Conservation (phyloP, 2,329 filamentous ascomycete genomes). For the Diaporthe caulivora region DNA sequence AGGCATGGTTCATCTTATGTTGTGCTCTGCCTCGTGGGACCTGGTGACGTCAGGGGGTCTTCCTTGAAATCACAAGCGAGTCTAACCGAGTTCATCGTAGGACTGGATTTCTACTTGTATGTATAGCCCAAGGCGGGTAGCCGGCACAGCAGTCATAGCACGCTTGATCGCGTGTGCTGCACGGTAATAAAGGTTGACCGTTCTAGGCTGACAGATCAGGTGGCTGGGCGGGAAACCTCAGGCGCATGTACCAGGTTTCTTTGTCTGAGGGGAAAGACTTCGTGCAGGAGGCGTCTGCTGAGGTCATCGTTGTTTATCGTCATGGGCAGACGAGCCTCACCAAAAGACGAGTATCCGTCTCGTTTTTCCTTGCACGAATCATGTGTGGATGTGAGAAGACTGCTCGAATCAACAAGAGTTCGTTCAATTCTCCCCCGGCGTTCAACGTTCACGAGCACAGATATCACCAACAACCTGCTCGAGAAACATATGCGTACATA, state of each 20-base stretch:
- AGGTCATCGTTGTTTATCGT: not conserved
- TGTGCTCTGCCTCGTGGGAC: conserved; percentile 1
- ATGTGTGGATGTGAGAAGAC: too few relatives aligned
- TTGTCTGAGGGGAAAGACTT: too few relatives aligned
- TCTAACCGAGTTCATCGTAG: conserved; percentile 17
- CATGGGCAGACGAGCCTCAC: too few relatives aligned
- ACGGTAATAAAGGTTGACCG: not conserved
- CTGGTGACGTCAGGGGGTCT: conserved; percentile 24
- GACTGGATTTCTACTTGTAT: not conserved
- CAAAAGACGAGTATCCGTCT: too few relatives aligned
- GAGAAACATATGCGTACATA: not conserved
- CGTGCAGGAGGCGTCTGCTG: not conserved
- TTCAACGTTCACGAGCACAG: not conserved
- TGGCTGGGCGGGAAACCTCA: not conserved
- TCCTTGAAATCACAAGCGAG: not conserved
- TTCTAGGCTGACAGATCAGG: not conserved
- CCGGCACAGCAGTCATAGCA: not conserved
- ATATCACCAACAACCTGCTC: not conserved
- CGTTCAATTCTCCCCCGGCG: not conserved
- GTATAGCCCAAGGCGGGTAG: not conserved
- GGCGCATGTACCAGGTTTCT: not conserved
- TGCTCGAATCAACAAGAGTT: too few relatives aligned
- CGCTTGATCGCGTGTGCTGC: not conserved
- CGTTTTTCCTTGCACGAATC: too few relatives aligned
- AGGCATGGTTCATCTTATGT: conserved; percentile 18